Conservation (phyloP, 2,329 filamentous ascomycete species). For the Colletotrichum trifolii region DNA sequence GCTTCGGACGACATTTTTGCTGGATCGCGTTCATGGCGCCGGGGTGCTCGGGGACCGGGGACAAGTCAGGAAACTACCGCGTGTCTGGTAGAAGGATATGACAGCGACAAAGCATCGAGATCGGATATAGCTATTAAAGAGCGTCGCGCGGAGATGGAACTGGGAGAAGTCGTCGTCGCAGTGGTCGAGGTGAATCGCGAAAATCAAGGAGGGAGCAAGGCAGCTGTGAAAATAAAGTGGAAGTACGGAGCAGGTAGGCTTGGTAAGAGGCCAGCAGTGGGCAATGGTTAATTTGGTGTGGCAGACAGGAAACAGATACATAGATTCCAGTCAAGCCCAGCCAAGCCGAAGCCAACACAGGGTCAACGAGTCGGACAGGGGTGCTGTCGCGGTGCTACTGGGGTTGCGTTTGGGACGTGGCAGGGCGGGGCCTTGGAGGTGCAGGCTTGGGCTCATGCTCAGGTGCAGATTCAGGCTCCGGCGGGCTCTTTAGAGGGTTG, state of each 20-base stretch:
- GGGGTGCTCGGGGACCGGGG: conserved; percentile 37
- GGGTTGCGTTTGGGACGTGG: too few relatives aligned
- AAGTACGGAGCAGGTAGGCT: conserved; percentile 6
- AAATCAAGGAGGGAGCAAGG: conserved; percentile 32
- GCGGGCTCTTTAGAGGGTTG: too few relatives aligned
- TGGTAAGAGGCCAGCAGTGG: conserved; percentile 13
- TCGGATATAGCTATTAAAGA: conserved; percentile 22
- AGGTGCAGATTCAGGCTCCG: too few relatives aligned
- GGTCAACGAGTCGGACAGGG: conserved; percentile 22
- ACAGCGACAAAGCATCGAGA: conserved; percentile 31
- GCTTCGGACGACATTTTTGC: conserved; percentile 86
- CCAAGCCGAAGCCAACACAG: conserved; percentile 30
- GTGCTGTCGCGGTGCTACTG: conserved; percentile 6
- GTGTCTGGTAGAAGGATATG: conserved; percentile 27
- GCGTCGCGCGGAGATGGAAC: conserved; percentile 17
- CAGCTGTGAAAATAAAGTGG: conserved; percentile 30
- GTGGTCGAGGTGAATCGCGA: conserved; percentile 27
- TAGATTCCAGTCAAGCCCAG: conserved; percentile 38
- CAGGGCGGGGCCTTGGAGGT: too few relatives aligned
- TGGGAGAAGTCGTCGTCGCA: conserved; percentile 18
- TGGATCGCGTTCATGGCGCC: conserved; percentile 71
- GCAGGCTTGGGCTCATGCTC: too few relatives aligned
- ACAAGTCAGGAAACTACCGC: conserved; percentile 26
- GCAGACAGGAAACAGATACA: conserved; percentile 43
- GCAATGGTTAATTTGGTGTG: conserved; percentile 32